These are phyloP conservation scores for Parietaria judaica DNA, from an alignment of 306 rosid genomes.

Conservation along the genomic window DNA sequence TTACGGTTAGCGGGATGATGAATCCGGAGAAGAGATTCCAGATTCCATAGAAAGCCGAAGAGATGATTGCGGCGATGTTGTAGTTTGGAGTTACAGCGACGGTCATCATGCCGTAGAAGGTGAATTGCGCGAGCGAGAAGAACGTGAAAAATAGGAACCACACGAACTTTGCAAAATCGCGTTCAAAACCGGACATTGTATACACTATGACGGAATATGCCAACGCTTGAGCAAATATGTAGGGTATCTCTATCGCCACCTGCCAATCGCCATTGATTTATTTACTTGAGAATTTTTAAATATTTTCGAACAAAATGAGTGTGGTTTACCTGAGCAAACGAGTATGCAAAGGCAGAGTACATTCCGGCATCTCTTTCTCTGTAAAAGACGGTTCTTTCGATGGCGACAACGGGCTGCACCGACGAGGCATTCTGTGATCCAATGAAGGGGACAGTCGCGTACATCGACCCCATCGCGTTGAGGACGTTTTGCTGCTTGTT, in stretches of 20 bases:
- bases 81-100: conserved; percentile 69
- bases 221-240: conserved; percentile 44
- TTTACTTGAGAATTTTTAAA: background rate
- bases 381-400: conserved; percentile 76
- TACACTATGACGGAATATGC: conserved; percentile 52
- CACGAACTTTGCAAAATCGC: conserved; percentile 42
- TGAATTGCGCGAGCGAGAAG: conserved; percentile 65
- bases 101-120: conserved; percentile 81
- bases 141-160: conserved; percentile 73
- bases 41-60: conserved; percentile 52
- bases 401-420: conserved; percentile 64
- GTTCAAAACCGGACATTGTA: conserved; percentile 75
- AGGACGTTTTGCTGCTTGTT: conserved; percentile 33
- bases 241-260: conserved; percentile 66
- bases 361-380: conserved; percentile 85
- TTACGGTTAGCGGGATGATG: conserved; percentile 49
- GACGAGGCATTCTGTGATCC: conserved; percentile 55
- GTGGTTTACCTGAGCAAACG: conserved; percentile 50
- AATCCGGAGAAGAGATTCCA: conserved; percentile 90
- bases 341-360: conserved; percentile 70
- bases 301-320: background rate
- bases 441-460: conserved; percentile 46
- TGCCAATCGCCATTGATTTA: conserved; percentile 8
- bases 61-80: conserved; percentile 54
- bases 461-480: conserved; percentile 75